Conservation (phyloP, 2,329 filamentous ascomycete species). For the Alternaria triticimaculans region DNA sequence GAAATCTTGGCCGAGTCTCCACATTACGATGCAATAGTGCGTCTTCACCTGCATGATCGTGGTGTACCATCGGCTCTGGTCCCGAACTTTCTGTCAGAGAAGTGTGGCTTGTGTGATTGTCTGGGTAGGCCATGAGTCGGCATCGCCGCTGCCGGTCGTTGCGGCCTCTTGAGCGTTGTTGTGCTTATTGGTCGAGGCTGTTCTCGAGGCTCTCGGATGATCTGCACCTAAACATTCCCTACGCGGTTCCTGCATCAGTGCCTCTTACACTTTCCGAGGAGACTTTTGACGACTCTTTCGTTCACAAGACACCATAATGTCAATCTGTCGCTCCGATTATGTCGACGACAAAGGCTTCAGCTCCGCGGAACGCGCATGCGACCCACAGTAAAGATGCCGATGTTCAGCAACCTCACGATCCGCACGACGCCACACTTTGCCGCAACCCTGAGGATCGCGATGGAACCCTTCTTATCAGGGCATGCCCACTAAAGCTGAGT, state of each 20-base stretch:
- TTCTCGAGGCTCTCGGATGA: neutral
- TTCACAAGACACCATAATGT: neutral
- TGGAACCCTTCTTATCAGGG: constrained; percentile 3
- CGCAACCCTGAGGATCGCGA: constrained; percentile 8
- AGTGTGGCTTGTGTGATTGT: neutral
- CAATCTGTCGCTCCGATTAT: neutral
- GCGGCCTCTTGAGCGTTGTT: neutral
- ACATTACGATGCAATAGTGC: neutral
- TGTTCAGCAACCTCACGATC: constrained; percentile 7
- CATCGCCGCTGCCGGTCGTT: neutral
- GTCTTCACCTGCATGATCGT: neutral
- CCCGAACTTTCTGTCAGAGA: neutral
- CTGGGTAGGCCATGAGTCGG: neutral
- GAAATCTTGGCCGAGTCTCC: constrained; percentile 4
- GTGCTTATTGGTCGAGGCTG: neutral
- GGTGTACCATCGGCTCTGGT: neutral
- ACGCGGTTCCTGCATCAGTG: neutral
- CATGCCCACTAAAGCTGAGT: neutral
- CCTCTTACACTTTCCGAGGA: neutral
- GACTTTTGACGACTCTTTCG: neutral
- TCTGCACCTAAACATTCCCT: neutral
- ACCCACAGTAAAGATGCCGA: constrained; percentile 6
- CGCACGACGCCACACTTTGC: constrained; percentile 6
- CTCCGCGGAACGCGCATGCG: neutral
- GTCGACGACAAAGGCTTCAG: neutral